Evolutionary conservation across 495 filamentous ascomycete species (phyloP).

Genomic region (Neurospora discreta): DNA sequence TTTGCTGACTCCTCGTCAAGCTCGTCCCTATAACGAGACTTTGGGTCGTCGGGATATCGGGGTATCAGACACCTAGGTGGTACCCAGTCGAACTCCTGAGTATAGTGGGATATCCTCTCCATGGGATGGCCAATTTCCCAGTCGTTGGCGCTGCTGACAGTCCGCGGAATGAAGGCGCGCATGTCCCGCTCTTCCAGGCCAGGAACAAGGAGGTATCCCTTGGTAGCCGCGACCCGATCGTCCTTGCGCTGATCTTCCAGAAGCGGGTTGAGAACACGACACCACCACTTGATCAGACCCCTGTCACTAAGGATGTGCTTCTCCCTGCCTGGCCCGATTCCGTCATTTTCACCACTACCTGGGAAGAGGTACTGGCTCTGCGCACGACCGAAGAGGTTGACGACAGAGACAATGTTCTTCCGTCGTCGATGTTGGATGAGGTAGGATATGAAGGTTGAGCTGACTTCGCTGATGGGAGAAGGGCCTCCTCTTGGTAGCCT

Average conservation of each 20-base stretch:
- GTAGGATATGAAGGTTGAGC: conserved; percentile 62
- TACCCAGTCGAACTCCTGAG: conserved; percentile 44
- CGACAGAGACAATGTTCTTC: conserved; percentile 58
- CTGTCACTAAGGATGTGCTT: conserved; percentile 95
- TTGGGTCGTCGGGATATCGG: conserved; percentile 90
- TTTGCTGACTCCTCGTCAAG: conserved; percentile 57
- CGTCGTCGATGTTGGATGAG: conserved; percentile 56
- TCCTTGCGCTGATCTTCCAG: conserved; percentile 31
- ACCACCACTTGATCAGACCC: conserved; percentile 92
- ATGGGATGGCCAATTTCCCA: conserved; percentile 48
- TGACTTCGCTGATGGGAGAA: conserved; percentile 63
- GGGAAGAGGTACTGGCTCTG: conserved; percentile 95
- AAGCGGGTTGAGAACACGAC: conserved; percentile 69
- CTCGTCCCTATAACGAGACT: conserved; percentile 81
- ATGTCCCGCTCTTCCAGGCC: conserved; percentile 73
- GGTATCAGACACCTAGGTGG: conserved; percentile 83
- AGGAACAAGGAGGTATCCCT: conserved; percentile 78
- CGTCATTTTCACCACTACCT: conserved; percentile 69
- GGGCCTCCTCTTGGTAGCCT: conserved; percentile 46
- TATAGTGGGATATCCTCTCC: conserved; percentile 51
- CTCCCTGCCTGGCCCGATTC: conserved; percentile 4
- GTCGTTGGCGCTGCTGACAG: conserved; percentile 28
- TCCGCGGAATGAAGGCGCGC: conserved; percentile 43
- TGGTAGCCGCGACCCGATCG: conserved; percentile 26
- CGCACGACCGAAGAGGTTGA: conserved; percentile 86